Percentiles rank a stretch among this genome's conserved stretches.
Conservation (phyloP, 495 filamentous ascomycete species). For the Sphaerosporella brunnea region DNA sequence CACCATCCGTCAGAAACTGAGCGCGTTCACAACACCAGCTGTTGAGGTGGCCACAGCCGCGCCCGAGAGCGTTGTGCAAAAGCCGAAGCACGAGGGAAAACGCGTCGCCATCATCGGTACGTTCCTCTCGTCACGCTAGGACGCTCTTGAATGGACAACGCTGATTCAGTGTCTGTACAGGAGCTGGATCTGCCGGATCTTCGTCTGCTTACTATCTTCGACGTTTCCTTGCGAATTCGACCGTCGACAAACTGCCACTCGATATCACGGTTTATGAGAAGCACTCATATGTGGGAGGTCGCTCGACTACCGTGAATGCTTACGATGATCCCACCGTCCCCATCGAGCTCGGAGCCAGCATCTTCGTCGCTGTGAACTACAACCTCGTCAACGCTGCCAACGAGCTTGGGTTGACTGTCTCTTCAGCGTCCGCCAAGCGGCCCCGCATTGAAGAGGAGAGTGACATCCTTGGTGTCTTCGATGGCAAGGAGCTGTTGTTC, state of each 20-base stretch:
- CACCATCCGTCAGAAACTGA: not conserved
- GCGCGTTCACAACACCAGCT: not conserved
- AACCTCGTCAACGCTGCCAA: slow-evolving; percentile 62
- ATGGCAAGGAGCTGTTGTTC: slow-evolving; percentile 63
- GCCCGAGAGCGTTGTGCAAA: not conserved
- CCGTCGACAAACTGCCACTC: slow-evolving; percentile 28
- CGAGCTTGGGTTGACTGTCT: slow-evolving; percentile 44
- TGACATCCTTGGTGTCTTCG: slow-evolving; percentile 39
- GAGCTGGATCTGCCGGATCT: slow-evolving; percentile 76
- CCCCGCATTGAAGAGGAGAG: slow-evolving; percentile 18
- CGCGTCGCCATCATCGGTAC: slow-evolving; percentile 23
- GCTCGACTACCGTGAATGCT: slow-evolving; percentile 72
- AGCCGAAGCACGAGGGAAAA: slow-evolving; percentile 8
- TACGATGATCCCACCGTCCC: slow-evolving; percentile 51
- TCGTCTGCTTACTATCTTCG: slow-evolving; percentile 70
- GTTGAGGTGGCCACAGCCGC: not conserved
- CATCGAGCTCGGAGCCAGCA: slow-evolving; percentile 77
- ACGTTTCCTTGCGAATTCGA: slow-evolving; percentile 42
- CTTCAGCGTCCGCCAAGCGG: slow-evolving; percentile 15
- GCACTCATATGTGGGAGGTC: slow-evolving; percentile 60
- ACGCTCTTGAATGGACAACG: not conserved
- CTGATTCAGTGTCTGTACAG: slow-evolving; percentile 30
- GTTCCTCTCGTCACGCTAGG: not conserved
- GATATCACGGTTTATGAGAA: slow-evolving; percentile 86
- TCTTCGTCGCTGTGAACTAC: slow-evolving; percentile 75